These are phyloP conservation scores for Anthostomella pinea DNA, from an alignment of 2,329 filamentous ascomycete species.

Conservation along the genomic window DNA sequence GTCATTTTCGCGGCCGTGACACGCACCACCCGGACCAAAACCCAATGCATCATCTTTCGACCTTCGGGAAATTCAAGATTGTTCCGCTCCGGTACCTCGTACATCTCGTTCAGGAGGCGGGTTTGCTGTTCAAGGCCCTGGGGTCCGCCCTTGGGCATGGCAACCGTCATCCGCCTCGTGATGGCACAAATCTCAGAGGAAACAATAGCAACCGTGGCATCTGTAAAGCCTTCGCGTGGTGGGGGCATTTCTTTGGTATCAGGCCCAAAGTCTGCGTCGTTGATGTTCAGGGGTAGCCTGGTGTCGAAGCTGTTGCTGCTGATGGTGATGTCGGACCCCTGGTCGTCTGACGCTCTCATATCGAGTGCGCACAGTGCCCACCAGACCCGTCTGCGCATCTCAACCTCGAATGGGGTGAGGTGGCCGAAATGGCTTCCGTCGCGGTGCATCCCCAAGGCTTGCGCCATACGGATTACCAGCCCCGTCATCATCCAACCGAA, in stretches of 20 bases:
- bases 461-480: slow-evolving; percentile 55
- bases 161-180: slow-evolving; percentile 37
- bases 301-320: slow-evolving; percentile 59
- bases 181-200: slow-evolving; percentile 36
- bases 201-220: slow-evolving; percentile 42
- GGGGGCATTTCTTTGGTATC: slow-evolving; percentile 32
- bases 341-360: slow-evolving; percentile 58
- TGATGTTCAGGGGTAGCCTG: slow-evolving; percentile 45
- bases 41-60: slow-evolving; percentile 37
- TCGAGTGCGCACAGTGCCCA: slow-evolving; percentile 61
- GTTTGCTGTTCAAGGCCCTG: slow-evolving; percentile 39
- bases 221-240: slow-evolving; percentile 42
- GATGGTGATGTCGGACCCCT: slow-evolving; percentile 61
- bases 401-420: slow-evolving; percentile 57
- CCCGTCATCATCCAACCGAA: slow-evolving; percentile 57
- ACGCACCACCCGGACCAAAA: slow-evolving; percentile 44
- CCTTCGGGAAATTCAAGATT: slow-evolving; percentile 39
- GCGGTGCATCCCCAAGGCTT: slow-evolving; percentile 58
- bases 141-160: slow-evolving; percentile 25
- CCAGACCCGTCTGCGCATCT: slow-evolving; percentile 59
- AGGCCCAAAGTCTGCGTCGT: slow-evolving; percentile 45
- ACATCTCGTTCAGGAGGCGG: slow-evolving; percentile 20
- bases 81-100: slow-evolving; percentile 35
- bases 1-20: slow-evolving; percentile 54
- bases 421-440: slow-evolving; percentile 52